Base-by-base conservation (phyloP, 345 rosid species). In the Hibiscus syriacus region DNA sequence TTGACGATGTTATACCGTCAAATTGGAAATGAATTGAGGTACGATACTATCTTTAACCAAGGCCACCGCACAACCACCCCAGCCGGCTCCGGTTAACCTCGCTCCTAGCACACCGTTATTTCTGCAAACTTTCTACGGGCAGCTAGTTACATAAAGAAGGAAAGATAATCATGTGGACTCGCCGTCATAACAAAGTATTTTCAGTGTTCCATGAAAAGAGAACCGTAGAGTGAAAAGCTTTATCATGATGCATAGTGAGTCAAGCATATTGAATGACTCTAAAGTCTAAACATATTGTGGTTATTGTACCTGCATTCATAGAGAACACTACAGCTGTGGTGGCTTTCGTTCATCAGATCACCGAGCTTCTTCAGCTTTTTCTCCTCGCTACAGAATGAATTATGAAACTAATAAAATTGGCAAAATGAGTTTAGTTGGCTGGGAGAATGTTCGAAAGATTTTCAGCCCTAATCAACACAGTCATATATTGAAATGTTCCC, bases 21-120 rank as follows among this genome's bases (percentile, higher is more conserved):
- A 72, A 19, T 89, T 82, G 55, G 83, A 76, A 67, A 91, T 94
- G 80, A 91, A 94, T 72, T 86, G 92, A 17, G 98, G 87, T 55
- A 86, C 99, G 16, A 82, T 80, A 48, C 77, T 25, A 59, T 91
- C 98, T 69, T 86, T 91, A 45, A 94, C 98, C 64, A 94, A 78
- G 25, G 96, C 90, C 39, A 94, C 99, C 0, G 96, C 88, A 41
- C 99, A 94, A 46, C 99, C 98, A 11, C 99, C 99, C 99, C 99
- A 94, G 67, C 99, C 99, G 14, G 99, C 99, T 56, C 98, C 99
- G 0, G 98, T 94, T 17, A 94, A 93, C 79, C 99, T 89, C 34
- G 99, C 98, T 50, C 99, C 98, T 26, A 94, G 76, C 59, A 98
- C 98, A 50, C 80, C 90, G 19, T 82, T 84, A n/a, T 84, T 85